Conservation (phyloP, 2,329 filamentous ascomycete species). For the Stagonosporopsis rhizophila region DNA sequence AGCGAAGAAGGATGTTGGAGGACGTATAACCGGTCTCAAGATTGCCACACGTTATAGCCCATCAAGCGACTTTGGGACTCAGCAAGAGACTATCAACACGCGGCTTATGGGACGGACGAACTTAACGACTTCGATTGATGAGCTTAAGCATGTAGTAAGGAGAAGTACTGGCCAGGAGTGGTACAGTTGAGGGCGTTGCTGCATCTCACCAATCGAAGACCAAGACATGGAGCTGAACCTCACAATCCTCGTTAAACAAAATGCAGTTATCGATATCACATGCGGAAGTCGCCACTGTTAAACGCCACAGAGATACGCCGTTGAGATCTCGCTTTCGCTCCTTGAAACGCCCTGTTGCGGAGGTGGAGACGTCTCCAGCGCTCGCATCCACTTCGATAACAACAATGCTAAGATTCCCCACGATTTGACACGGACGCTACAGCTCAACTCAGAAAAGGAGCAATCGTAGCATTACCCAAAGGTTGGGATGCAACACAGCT, state of each 20-base stretch:
- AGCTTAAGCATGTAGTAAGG: not conserved
- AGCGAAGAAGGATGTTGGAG: not conserved
- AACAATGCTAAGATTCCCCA: not conserved
- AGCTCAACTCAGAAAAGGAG: not conserved
- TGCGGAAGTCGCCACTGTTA: not conserved
- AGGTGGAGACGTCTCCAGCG: not conserved
- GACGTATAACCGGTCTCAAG: not conserved
- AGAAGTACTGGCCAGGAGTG: not conserved
- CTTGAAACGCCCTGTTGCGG: conserved; percentile 5
- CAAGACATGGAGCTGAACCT: not conserved
- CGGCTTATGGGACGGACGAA: not conserved
- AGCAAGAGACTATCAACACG: not conserved
- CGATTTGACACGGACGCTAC: not conserved
- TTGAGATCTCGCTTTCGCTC: not conserved
- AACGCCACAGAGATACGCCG: not conserved
- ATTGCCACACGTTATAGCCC: not conserved
- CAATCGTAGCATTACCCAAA: not conserved
- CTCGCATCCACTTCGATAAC: not conserved
- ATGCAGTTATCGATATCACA: not conserved
- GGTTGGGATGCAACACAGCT: not conserved
- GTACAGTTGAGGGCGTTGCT: not conserved
- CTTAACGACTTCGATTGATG: not conserved
- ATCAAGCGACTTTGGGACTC: not conserved
- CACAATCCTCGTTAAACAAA: not conserved
- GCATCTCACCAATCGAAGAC: not conserved